These are phyloP conservation scores for Ophiosphaerella korrae DNA, from an alignment of 2,329 filamentous ascomycete genomes.

Conservation along the genomic window DNA sequence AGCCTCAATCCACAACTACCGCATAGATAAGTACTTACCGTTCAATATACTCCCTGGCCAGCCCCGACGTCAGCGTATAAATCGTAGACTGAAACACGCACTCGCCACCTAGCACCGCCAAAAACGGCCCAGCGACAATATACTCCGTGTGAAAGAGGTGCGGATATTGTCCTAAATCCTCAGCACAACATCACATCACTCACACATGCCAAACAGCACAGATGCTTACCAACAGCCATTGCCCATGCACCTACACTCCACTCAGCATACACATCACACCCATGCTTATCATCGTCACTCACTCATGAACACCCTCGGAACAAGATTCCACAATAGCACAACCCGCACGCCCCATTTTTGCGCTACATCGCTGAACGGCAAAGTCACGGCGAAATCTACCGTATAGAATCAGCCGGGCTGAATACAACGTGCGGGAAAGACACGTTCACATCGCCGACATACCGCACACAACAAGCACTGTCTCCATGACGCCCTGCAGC, in stretches of 20 bases:
- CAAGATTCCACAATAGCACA: constrained; percentile 41
- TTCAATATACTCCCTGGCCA: constrained; percentile 40
- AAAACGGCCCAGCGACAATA: constrained; percentile 38
- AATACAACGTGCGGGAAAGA: background rate
- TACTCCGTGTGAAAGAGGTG: constrained; percentile 34
- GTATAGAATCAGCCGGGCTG: background rate
- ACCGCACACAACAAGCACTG: constrained; percentile 44
- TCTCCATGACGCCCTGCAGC: constrained; percentile 56
- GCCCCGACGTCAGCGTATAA: constrained; percentile 39
- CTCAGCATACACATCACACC: no score
- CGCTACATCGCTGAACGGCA: constrained; percentile 43
- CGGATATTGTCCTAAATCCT: constrained; percentile 25
- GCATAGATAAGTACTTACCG: constrained; percentile 20
- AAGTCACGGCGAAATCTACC: constrained; percentile 42
- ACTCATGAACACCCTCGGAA: constrained; percentile 37
- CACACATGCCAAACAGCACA: background rate
- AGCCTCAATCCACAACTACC: constrained; percentile 1
- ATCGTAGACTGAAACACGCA: constrained; percentile 45
- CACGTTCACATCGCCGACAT: constrained; percentile 14
- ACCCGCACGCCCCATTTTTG: constrained; percentile 34
- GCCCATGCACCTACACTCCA: constrained; percentile 24
- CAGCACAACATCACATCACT: constrained; percentile 1
- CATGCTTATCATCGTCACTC: no score
- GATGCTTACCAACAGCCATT: constrained; percentile 34
- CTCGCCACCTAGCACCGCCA: constrained; percentile 41